Conservation (phyloP, 495 filamentous ascomycete genomes). For the Evernia prunastri region DNA sequence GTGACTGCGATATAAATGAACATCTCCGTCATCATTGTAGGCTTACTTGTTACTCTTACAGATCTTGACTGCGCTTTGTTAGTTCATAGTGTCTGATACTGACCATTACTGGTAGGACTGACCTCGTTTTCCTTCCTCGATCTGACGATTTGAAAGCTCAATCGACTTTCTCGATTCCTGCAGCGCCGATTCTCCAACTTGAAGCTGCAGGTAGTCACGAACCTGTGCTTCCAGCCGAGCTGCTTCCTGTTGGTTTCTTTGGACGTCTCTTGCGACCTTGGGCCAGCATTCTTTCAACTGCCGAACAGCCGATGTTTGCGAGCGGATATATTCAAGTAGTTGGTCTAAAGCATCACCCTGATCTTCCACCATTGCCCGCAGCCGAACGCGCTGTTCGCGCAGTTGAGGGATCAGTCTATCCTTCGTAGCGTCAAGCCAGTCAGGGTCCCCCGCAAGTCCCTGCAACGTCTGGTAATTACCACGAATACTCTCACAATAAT, state of each 20-base stretch:
- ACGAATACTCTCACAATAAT: not conserved
- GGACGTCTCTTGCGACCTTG: not conserved
- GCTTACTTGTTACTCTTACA: not conserved
- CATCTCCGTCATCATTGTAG: too few relatives aligned
- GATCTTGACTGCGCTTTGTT: slow-evolving; percentile 3
- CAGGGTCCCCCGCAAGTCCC: not conserved
- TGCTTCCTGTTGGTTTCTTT: not conserved
- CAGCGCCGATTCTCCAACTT: not conserved
- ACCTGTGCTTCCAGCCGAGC: slow-evolving; percentile 4
- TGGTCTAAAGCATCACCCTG: not conserved
- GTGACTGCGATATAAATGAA: slow-evolving; percentile 9
- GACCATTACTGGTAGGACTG: not conserved
- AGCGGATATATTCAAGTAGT: not conserved
- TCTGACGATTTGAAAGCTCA: slow-evolving; percentile 4
- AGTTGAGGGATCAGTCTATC: not conserved
- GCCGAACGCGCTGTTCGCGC: not conserved
- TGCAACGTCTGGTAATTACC: not conserved
- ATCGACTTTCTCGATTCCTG: slow-evolving; percentile 10
- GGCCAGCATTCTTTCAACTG: not conserved
- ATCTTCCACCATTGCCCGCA: slow-evolving; percentile 2
- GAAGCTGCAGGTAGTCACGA: not conserved
- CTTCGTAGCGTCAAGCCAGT: not conserved
- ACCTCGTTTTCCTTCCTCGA: slow-evolving; percentile 13
- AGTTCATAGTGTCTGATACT: not conserved
- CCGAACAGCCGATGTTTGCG: not conserved